phyloP scores from a whole-genome alignment of 805 yeast species.

The Metschnikowia arizonensis region DNA sequence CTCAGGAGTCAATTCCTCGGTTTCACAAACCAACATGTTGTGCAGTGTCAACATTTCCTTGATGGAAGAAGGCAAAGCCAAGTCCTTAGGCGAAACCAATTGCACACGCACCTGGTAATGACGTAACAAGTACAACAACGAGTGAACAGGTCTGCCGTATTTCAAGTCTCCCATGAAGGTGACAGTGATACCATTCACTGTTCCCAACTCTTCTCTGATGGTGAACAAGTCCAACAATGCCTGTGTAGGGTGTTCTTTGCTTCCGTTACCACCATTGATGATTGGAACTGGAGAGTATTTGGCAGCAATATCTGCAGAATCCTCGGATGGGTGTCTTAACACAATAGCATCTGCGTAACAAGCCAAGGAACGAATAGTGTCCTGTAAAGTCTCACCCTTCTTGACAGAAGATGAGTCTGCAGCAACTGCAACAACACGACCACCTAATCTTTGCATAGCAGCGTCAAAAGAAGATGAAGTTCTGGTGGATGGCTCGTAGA shows the following conservation, averaged over 20 bases:
- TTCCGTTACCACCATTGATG: constrained; percentile 96
- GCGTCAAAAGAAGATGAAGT: constrained; percentile 96
- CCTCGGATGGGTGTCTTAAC: constrained; percentile 91
- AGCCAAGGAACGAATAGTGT: constrained; percentile 90
- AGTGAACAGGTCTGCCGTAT: constrained; percentile 98
- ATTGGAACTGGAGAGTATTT: constrained; percentile 96
- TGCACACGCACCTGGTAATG: constrained; percentile 92
- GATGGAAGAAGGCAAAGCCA: constrained; percentile 74
- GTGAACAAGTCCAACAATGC: constrained; percentile 97
- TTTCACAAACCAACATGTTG: constrained; percentile 70
- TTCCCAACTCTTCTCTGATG: constrained; percentile 97
- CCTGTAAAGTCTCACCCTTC: constrained; percentile 98
- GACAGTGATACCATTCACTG: constrained; percentile 95
- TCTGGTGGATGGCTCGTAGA: constrained; percentile 97
- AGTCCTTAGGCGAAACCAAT: constrained; percentile 85
- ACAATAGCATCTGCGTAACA: constrained; percentile 97
- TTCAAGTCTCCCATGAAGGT: constrained; percentile 99
- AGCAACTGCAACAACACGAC: constrained; percentile 85
- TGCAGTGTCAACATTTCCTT: constrained; percentile 59
- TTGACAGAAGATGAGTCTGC: constrained; percentile 89
- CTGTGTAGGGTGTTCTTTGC: constrained; percentile 98
- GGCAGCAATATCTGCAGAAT: constrained; percentile 90
- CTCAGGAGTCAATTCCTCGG: constrained; percentile 74
- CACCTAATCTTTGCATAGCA: constrained; percentile 99
- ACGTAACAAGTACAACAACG: constrained; percentile 81